Conservation (phyloP, 2,329 filamentous ascomycete species). For the Beauveria sp. region DNA sequence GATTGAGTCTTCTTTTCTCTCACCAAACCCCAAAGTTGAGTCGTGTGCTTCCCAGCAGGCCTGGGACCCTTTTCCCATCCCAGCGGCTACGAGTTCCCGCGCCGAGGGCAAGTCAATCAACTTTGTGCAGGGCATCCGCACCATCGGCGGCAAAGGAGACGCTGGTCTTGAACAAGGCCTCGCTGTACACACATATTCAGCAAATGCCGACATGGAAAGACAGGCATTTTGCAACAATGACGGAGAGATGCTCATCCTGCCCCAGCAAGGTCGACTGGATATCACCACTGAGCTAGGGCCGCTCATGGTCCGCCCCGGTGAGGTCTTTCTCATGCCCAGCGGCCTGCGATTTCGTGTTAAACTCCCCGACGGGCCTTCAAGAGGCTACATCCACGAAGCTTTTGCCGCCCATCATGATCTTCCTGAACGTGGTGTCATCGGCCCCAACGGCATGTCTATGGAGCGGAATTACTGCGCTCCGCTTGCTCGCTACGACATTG, state of each 20-base stretch:
- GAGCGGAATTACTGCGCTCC: slow-evolving; percentile 58
- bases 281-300: slow-evolving; percentile 62
- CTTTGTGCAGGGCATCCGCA: slow-evolving; percentile 40
- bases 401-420: slow-evolving; percentile 58
- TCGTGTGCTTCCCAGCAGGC: slow-evolving; percentile 37
- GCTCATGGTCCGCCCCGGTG: slow-evolving; percentile 58
- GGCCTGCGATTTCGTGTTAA: slow-evolving; percentile 43
- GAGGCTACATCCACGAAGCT: slow-evolving; percentile 61
- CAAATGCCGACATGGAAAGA: slow-evolving; percentile 38
- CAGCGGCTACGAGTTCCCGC: background rate
- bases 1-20: slow-evolving; percentile 37
- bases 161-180: slow-evolving; percentile 41
- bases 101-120: slow-evolving; percentile 35
- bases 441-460: slow-evolving; percentile 59
- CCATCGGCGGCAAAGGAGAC: slow-evolving; percentile 42
- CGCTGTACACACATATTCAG: slow-evolving; percentile 40
- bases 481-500: slow-evolving; percentile 50
- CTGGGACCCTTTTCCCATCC: slow-evolving; percentile 37
- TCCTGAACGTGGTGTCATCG: slow-evolving; percentile 59
- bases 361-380: slow-evolving; percentile 43
- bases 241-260: slow-evolving; percentile 59
- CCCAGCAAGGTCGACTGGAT: slow-evolving; percentile 56
- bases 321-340: slow-evolving; percentile 58
- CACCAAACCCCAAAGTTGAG: slow-evolving; percentile 38
- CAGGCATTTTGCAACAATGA: slow-evolving; percentile 50